Evolutionary conservation across 352 stramenopile species (phyloP).

Genomic region (Phytophthora idaei): DNA sequence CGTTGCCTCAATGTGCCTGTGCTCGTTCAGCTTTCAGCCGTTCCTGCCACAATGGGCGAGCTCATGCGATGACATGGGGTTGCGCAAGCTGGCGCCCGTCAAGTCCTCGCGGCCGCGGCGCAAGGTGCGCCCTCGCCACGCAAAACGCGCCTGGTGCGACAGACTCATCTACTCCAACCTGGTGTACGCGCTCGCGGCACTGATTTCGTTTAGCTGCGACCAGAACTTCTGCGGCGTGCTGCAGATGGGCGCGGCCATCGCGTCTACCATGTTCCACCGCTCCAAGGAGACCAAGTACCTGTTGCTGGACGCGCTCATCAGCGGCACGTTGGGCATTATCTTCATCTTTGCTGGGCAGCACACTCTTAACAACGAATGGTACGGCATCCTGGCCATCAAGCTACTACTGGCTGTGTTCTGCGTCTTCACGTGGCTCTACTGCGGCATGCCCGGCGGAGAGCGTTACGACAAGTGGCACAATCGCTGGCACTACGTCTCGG

Average conservation of each 20-base stretch:
- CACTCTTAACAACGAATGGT: constrained; percentile 76
- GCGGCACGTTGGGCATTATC: constrained; percentile 68
- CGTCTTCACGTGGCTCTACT: constrained; percentile 85
- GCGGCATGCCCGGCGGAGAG: constrained; percentile 67
- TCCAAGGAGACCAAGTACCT: constrained; percentile 87
- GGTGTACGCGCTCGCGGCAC: constrained; percentile 69
- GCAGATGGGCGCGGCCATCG: constrained; percentile 70
- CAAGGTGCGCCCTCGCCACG: constrained; percentile 48
- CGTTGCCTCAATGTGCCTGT: constrained; percentile 34
- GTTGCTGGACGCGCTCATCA: constrained; percentile 79
- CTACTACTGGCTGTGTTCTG: constrained; percentile 56
- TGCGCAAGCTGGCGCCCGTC: constrained; percentile 46
- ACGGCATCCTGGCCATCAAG: constrained; percentile 76
- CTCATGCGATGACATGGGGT: constrained; percentile 29
- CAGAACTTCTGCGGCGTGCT: constrained; percentile 79
- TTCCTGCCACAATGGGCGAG: constrained; percentile 44
- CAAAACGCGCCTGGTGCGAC: constrained; percentile 73
- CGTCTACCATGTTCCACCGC: constrained; percentile 81
- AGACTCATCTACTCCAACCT: constrained; percentile 84
- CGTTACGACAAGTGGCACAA: constrained; percentile 86
- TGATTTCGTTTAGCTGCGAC: constrained; percentile 73
- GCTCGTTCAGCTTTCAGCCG: constrained; percentile 36
- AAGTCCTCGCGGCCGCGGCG: constrained; percentile 44
- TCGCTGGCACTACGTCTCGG: constrained; percentile 85
- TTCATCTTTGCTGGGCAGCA: constrained; percentile 74